These are phyloP conservation scores for Beauveria caledonica DNA, from an alignment of 2,329 filamentous ascomycete species.

Conservation along the genomic window DNA sequence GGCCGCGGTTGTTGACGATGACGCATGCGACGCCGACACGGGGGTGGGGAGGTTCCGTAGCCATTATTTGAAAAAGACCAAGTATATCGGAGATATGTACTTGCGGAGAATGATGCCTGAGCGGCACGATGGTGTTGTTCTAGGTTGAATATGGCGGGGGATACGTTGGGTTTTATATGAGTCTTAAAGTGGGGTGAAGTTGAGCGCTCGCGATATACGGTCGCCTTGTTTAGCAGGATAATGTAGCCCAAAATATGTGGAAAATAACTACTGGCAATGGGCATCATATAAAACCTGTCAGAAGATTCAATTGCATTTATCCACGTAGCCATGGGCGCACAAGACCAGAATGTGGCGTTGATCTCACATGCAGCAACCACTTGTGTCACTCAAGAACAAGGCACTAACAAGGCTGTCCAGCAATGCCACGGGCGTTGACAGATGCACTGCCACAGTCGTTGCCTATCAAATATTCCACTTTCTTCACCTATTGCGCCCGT, in stretches of 20 bases:
- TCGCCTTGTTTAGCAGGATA: neutral
- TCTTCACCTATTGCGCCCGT: neutral
- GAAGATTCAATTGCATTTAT: neutral
- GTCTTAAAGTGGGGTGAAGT: conserved; percentile 2
- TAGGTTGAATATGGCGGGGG: neutral
- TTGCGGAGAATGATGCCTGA: neutral
- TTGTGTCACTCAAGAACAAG: neutral
- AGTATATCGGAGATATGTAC: neutral
- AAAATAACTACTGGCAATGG: neutral
- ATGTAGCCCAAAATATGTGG: neutral
- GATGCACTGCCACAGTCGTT: neutral
- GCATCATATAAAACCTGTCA: too few species aligned
- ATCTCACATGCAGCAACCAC: too few species aligned
- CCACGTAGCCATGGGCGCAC: neutral
- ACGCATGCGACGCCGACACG: conserved; percentile 42
- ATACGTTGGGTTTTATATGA: neutral
- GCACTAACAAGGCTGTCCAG: neutral
- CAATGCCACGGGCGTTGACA: neutral
- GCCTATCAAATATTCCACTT: neutral
- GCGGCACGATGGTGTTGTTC: neutral
- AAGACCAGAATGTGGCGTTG: neutral
- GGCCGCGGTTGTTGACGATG: conserved; percentile 33
- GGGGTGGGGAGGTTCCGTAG: neutral
- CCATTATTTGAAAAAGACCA: neutral
- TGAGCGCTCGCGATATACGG: neutral